Base-by-base conservation (phyloP, 2,329 filamentous ascomycete species). In the Zalaria sp. region DNA sequence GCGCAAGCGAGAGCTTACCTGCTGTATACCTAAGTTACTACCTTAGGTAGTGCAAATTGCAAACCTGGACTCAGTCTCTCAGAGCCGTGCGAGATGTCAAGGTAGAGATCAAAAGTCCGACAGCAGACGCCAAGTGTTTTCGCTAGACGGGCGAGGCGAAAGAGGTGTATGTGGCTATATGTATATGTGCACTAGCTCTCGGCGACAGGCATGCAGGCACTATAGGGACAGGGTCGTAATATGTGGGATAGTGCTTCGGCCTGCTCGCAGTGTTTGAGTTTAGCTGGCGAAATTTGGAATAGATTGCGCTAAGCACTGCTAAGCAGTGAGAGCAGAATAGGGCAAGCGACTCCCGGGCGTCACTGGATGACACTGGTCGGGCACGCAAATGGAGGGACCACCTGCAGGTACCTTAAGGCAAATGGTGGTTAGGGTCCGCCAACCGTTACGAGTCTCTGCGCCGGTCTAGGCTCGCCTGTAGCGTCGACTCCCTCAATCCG, bases 111-210 rank as follows among this genome's bases (percentile, higher is more conserved):
- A 18, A 18, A 18, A 18, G 18, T 18, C 18, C 18, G 18, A 18
- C 18, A 18, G 18, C 18, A 18, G 18, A 18, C 18, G 18, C 18
- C 18, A 18, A 18, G 38, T 53, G 8, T 41, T 50, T n/a, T 57
- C 52, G 43, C 35, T 40, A 50, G 57, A 60, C 45, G 43, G 40
- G 35, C 51, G 49, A 45, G 58, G 59, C 41, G 47, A 51, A 32
- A 60, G 50, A 42, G 56, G 57, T 56, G 55, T 46, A 61, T 57
- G 39, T 47, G 46, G 48, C 57, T 63, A 52, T 44, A 47, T 40
- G 42, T 34, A 43, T 28, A 36, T 37, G 40, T n/a, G 29, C 29
- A n/a, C n/a, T 32, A 32, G 29, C 29, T 7, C 7, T 18, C 7
- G 29, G n/a, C n/a, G 29, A 32, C 29, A n/a, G n/a, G 29, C 7